A percentile compares a stretch with the other conserved stretches of the same genome.
Evolutionary conservation across 2,329 filamentous ascomycete species (phyloP).

Genomic region (Didymella arachidicola): DNA sequence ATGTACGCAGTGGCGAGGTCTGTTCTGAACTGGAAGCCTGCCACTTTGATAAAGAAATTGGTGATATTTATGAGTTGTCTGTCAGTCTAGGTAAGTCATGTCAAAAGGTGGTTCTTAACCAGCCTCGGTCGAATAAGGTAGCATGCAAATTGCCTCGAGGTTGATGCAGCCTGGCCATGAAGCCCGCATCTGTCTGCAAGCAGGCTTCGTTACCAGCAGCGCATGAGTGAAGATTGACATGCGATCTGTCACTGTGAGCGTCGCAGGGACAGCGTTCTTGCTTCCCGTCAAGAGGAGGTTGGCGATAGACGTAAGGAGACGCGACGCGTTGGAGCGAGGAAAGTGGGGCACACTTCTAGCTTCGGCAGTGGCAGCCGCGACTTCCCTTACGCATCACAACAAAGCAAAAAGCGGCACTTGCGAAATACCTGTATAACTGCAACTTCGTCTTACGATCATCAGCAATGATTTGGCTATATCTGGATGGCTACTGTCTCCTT

Average conservation of each 20-base stretch:
- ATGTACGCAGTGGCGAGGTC: neutral
- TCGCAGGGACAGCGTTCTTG: neutral
- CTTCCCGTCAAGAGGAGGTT: neutral
- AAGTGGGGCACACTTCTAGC: neutral
- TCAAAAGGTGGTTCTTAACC: neutral
- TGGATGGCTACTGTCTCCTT: neutral
- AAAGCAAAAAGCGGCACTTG: neutral
- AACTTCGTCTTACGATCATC: neutral
- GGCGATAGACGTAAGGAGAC: neutral
- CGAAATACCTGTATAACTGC: neutral
- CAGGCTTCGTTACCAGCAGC: neutral
- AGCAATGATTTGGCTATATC: neutral
- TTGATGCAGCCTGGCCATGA: neutral
- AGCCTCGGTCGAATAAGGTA: neutral
- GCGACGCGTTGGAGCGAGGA: slow-evolving; percentile 1
- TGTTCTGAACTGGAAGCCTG: neutral
- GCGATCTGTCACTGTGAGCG: neutral
- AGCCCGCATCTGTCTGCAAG: neutral
- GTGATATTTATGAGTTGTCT: neutral
- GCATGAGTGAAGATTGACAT: neutral
- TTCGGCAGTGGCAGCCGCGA: neutral
- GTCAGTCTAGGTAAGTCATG: neutral
- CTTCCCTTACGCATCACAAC: neutral
- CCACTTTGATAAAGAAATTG: neutral
- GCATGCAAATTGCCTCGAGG: neutral